Evolutionary conservation across 208 protist species (phyloP), one percentile per base, ranked within the genome.

Genomic region (Herpetomonas tarakana): DNA sequence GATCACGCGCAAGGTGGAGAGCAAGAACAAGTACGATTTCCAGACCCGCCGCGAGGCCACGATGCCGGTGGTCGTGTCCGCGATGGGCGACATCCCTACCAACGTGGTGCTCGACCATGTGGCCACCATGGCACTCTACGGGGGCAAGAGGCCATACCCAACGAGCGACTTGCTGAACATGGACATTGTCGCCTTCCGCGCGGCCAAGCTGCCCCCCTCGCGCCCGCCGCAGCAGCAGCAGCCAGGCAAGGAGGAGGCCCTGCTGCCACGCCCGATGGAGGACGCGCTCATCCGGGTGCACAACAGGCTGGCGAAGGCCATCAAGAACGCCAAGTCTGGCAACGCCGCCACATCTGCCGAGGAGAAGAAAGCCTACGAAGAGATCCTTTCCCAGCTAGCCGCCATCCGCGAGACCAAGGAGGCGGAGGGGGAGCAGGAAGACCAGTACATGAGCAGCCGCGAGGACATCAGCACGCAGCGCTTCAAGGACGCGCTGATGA

Each of bases 401-500:
- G 69, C 46, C 56, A 70, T 76, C 51, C 69, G 71, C 54, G 59
- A 64, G 4, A 68, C 73, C 14, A 79, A 77, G 60, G 44, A 73
- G 22, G 72, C 66, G 53, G 76, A 77, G 26, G 73, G 78, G 63
- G 70, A 78, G 63, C 65, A 70, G 7, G 71, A 86, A 62, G 68
- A 64, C 46, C 11, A 45, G 22, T 72, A 75, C 61, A 64, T 66
- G 53, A 60, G 67, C 22, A 73, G 60, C 47, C 74, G 81, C 16
- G 78, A 88, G 54, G 80, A 94, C 71, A 81, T 87, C 65, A 81
- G 78, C 65, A 86, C 75, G 7, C 69, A 88, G 65, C 75, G 69
- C 47, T 81, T 89, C 66, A 92, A 87, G 73, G 83, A 94, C 53
- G 81, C 84, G 3, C 78, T 94, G 22, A 92, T 91, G 83, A 92